Percentiles rank a stretch among this genome's conserved stretches.
These are phyloP conservation scores for Moesziomyces parantarcticus DNA, from an alignment of 1,284 basidiomycete species.

Conservation along the genomic window DNA sequence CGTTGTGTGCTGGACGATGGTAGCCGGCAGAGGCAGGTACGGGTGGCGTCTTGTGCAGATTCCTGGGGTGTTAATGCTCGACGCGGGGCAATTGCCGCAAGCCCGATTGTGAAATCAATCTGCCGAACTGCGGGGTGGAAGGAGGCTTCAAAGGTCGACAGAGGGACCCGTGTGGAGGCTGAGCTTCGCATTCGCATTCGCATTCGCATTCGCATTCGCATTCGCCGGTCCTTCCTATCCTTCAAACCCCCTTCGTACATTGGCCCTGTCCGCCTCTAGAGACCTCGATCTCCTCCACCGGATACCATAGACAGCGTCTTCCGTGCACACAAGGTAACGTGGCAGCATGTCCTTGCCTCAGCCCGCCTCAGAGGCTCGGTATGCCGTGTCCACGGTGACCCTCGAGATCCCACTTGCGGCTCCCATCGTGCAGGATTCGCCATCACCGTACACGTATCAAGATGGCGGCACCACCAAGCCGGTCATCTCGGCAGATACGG, in stretches of 20 bases:
- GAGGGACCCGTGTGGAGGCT: neutral
- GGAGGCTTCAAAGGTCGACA: neutral
- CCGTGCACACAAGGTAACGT: neutral
- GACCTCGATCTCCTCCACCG: too few species aligned
- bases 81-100: too few species aligned
- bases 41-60: too few species aligned
- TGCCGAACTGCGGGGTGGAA: neutral
- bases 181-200: neutral
- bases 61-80: too few species aligned
- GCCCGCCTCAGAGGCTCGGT: slow-evolving; percentile 18
- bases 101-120: too few species aligned
- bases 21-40: too few species aligned
- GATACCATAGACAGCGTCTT: neutral
- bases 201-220: too few species aligned
- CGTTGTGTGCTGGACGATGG: too few species aligned
- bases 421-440: slow-evolving; percentile 30
- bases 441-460: slow-evolving; percentile 28
- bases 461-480: slow-evolving; percentile 24
- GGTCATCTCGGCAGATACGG: slow-evolving; percentile 48
- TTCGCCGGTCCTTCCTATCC: neutral
- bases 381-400: slow-evolving; percentile 50
- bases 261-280: too few species aligned
- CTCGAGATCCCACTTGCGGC: slow-evolving; percentile 51
- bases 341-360: slow-evolving; percentile 32
- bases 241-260: neutral